Base-by-base conservation (phyloP, 805 yeast species). In the Metschnikowia chrysomelidarum region DNA sequence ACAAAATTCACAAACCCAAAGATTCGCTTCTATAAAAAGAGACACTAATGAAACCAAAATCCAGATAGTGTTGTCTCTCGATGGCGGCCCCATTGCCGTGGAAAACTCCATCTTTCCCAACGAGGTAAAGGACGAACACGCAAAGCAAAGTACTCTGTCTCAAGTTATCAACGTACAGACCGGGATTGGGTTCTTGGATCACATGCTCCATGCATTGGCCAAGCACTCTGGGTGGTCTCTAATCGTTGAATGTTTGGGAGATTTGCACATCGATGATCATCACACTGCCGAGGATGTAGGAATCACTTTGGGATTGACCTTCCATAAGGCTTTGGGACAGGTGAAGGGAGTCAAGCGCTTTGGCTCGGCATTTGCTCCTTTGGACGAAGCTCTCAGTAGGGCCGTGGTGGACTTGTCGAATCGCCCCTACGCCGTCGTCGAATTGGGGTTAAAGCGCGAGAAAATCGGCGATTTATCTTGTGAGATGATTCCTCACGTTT, bases 401-500 rank as follows among this genome's bases (percentile, higher is more conserved):
- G 96, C 97, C 0, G 98, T 93, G n/a, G 87, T 93, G 7, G 98
- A 93, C 54, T 69, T 93, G 41, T 86, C 96, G 12, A 88, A 88
- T 59, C 75, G 98, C 49, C 98, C 98, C 2, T 89, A 64, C 61
- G 94, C 96, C 0, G 93, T 87, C 12, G 71, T 88, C 24, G 96
- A 93, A 24, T 69, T 93, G 41, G 96, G 96, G 0, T 73, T 93
- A 54, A 84, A 82, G 61, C 75, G 98, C 46, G 98, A 93, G 59
- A 88, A 82, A 58, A 80, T 93, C 49, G 98, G 98, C 34, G 95
- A 86, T 53, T 71, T 93, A 34, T 78, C 88, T 23, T 78, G 93
- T 53, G 98, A 93, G 65, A 93, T 93, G 98, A 83, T 93, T 46
- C 97, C 97, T n/a, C 98, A 93, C 60, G 89, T 93, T 30, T 58